Conservation (phyloP, 2,329 filamentous ascomycete species). For the Penicillium nordicum region DNA sequence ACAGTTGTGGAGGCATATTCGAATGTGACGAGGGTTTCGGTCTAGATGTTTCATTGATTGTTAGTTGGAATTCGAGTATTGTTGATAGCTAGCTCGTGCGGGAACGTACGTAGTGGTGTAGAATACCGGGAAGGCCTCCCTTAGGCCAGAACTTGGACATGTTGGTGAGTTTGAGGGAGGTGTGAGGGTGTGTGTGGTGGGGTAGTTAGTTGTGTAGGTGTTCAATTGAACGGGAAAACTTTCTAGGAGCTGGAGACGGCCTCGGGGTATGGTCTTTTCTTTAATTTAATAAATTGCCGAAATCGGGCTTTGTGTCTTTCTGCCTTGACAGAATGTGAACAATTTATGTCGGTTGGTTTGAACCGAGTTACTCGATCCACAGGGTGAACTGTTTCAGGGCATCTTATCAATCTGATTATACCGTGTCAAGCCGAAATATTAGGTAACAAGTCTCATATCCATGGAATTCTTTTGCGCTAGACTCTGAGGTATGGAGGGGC, state of each 20-base stretch:
- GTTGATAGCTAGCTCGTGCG: neutral
- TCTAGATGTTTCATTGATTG: constrained; percentile 18
- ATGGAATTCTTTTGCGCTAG: neutral
- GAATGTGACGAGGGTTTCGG: constrained; percentile 40
- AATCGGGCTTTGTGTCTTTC: constrained; percentile 9
- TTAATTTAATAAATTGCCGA: constrained; percentile 15
- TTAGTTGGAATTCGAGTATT: neutral
- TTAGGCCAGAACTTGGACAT: constrained; percentile 40
- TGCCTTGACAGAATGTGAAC: neutral
- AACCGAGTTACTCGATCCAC: constrained; percentile 1
- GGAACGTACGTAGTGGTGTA: constrained; percentile 37
- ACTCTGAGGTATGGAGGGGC: neutral
- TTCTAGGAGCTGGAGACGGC: neutral
- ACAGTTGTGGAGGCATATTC: constrained; percentile 34
- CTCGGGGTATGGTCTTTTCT: neutral
- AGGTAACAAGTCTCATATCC: constrained; percentile 5
- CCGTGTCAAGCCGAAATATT: constrained; percentile 3
- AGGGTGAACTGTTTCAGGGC: neutral
- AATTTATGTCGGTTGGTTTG: neutral
- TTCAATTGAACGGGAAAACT: neutral
- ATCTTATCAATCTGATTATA: constrained; percentile 14
- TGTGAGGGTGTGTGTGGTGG: neutral
- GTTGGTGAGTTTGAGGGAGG: neutral
- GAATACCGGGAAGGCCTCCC: constrained; percentile 34
- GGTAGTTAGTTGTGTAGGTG: neutral